Base-by-base conservation (phyloP, 2,329 filamentous ascomycete genomes). In the Neophaeococcomyces mojaviensis region DNA sequence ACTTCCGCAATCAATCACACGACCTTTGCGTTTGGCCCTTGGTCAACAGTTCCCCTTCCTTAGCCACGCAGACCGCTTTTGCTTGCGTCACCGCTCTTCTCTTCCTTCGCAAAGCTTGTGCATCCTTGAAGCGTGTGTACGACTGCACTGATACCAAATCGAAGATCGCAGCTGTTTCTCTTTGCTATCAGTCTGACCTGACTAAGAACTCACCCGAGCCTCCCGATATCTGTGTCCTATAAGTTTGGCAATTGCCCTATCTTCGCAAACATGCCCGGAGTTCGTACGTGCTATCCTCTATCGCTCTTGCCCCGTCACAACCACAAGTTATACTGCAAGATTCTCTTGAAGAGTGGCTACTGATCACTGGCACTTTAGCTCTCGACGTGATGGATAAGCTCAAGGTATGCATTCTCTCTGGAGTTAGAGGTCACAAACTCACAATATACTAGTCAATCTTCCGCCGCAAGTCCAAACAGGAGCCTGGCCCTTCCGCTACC, bases 321-420 rank as follows among this genome's bases (percentile, higher is more conserved):
- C 41, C 30, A 42, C 38, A 22, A 32, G 30, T 28, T n/a, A 38
- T 20, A 10, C 24, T 30, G 20, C 34, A 24, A 44, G 39, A 45
- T 28, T 10, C 28, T 24, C n/a, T 12, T n/a, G 9, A 43, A 30
- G n/a, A 41, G 45, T 22, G 31, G 18, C 26, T 45, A 49, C 51
- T 50, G 37, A 46, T 47, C 18, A 48, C 24, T 37, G 40, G n/a
- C 34, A 15, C 31, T 24, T 35, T 35, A 55, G 51, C 51, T 10
- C 50, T 50, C 39, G 52, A 55, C 53, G 49, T 48, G 40, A 54
- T 57, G 53, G 55, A 57, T 36, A 57, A 55, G 47, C 32, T 57
- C 53, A 57, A 57, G 47, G 37, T 39, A 13, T 7, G n/a, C 37
- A 15, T 22, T 3, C 5, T 15, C 19, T 9, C 19, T 16, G 9